Percentiles rank a stretch among this genome's conserved stretches.
Evolutionary conservation across 2,329 filamentous ascomycete genomes (phyloP).

Genomic region (Nigrospora sphaerica): DNA sequence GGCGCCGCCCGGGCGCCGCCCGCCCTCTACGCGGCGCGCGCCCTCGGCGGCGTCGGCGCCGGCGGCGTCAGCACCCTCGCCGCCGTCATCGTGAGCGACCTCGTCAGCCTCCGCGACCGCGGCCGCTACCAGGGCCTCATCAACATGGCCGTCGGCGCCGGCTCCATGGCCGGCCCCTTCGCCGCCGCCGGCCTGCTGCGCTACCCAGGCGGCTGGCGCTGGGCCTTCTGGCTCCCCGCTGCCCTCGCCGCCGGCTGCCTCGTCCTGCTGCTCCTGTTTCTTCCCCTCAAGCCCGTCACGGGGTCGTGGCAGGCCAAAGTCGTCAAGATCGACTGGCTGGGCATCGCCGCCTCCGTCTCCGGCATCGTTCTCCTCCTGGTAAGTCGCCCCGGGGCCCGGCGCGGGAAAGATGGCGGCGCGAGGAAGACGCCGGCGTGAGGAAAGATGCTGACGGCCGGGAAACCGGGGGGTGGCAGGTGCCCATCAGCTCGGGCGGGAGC

Average conservation of each 20-base stretch:
- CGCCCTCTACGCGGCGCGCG: conserved; percentile 33
- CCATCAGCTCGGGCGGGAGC: conserved; percentile 43
- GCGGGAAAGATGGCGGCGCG: no score
- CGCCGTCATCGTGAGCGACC: conserved; percentile 18
- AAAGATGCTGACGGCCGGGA: no score
- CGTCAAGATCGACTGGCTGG: conserved; percentile 55
- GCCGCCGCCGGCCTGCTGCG: conserved; percentile 45
- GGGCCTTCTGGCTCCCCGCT: conserved; percentile 61
- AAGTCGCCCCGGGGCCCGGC: conserved; percentile 38
- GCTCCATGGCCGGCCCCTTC: conserved; percentile 44
- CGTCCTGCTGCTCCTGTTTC: conserved; percentile 41
- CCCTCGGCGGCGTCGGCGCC: conserved; percentile 26
- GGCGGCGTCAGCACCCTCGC: not conserved
- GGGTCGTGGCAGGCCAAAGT: conserved; percentile 41
- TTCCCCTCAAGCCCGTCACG: conserved; percentile 41
- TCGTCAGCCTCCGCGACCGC: conserved; percentile 26
- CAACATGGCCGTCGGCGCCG: conserved; percentile 34
- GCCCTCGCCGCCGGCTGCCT: conserved; percentile 46
- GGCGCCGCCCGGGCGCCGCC: not conserved
- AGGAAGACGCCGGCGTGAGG: no score
- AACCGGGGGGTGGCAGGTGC: not conserved
- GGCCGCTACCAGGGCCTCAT: conserved; percentile 22
- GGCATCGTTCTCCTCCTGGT: conserved; percentile 8
- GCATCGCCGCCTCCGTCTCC: conserved; percentile 53
- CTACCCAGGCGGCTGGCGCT: conserved; percentile 44